Evolutionary conservation across 495 filamentous ascomycete genomes (phyloP).

Genomic region (Penicillium canescens): DNA sequence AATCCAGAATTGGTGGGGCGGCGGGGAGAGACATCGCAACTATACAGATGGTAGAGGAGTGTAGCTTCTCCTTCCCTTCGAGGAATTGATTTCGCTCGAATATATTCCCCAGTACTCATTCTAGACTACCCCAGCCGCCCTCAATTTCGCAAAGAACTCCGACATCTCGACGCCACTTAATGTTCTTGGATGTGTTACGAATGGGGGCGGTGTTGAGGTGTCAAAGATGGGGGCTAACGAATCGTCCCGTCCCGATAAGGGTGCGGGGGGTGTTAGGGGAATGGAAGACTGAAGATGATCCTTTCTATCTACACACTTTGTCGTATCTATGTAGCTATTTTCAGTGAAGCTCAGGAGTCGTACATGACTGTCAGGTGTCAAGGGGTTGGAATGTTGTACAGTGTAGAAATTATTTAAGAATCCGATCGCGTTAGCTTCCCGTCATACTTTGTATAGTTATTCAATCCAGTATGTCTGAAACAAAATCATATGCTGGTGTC

Average conservation of each 20-base stretch:
- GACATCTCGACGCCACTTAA: not conserved
- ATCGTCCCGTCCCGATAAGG: not conserved
- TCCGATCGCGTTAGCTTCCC: not conserved
- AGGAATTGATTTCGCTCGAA: not conserved
- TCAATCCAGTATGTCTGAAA: not conserved
- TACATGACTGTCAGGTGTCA: not conserved
- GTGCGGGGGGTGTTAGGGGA: not conserved
- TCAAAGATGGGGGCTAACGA: conserved; percentile 2
- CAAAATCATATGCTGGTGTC: not conserved
- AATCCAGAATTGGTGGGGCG: conserved; percentile 38
- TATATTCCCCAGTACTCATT: not conserved
- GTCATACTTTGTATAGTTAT: too few relatives aligned
- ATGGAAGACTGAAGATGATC: not conserved
- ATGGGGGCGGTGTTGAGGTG: not conserved
- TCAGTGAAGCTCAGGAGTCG: too few relatives aligned
- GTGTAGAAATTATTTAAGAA: not conserved
- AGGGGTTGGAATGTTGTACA: not conserved
- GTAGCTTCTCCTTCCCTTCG: too few relatives aligned
- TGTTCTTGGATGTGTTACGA: not conserved
- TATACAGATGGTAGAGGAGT: not conserved
- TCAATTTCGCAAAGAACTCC: not conserved
- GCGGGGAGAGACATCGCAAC: conserved; percentile 18
- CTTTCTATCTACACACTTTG: not conserved
- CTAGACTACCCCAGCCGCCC: not conserved
- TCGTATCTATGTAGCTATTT: not conserved